Evolutionary conservation across 2,329 filamentous ascomycete genomes (phyloP), one percentile per base, ranked within the genome.

Genomic region (Colletotrichum echinochloae): DNA sequence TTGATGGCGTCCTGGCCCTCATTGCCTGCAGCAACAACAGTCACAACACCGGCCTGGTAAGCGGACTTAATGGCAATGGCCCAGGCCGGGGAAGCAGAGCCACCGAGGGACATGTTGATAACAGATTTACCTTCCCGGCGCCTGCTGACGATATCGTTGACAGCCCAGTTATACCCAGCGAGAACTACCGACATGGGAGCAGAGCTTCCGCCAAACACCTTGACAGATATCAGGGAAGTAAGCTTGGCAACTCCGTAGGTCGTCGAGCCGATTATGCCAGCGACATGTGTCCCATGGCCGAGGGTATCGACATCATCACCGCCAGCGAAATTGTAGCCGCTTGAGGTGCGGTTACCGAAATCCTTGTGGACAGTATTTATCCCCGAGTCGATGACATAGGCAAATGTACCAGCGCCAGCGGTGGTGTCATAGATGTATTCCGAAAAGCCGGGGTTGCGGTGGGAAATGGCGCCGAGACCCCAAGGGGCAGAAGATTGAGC

Each of bases 11-110:
- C 57, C 2, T 81, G 81, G 64, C 85, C 79, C 18, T 75, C 76
- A 76, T 89, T 89, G 23, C 88, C 88, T 23, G 88, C 87, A 4
- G 88, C 87, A 0, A 88, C 86, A 37, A 86, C 84, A 1, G 85
- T 81, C 59, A 86, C 81, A 30, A 90, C 79, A 20, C 87, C 87
- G 1, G 77, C 74, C 33, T 75, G 74, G 74, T 83, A 83, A 60
- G 86, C 85, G 33, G 78, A 79, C 55, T 83, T 79, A n/a, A 89
- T 81, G 55, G 86, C 85, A 26, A 75, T 76, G 80, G 89, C 89
- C 75, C 88, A 80, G 49, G 60, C 48, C 0, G 78, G 71, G 0
- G 84, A 86, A 66, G 75, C 76, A 35, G 76, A 66, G 2, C 85
- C 85, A 37, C 87, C 87, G 3, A 90, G 82, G 18, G 85, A 88